Conservation (phyloP, 2,329 filamentous ascomycete genomes). For the Aspergillus tanneri region DNA sequence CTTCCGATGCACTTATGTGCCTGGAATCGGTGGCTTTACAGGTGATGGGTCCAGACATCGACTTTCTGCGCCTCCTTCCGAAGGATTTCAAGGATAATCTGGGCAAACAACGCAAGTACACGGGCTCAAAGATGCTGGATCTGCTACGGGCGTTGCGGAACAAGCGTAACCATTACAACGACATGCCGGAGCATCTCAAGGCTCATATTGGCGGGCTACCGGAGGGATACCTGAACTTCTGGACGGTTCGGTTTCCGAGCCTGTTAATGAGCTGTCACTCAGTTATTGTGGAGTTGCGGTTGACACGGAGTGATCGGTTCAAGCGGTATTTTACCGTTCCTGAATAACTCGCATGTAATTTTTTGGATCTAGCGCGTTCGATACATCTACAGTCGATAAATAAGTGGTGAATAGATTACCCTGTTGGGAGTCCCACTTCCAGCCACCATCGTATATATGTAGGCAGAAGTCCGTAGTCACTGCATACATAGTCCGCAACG, state of each 20-base stretch:
- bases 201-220: conserved; percentile 70
- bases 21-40: conserved; percentile 52
- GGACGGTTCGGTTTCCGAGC: conserved; percentile 75
- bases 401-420: no score
- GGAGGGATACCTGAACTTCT: conserved; percentile 80
- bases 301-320: conserved; percentile 49
- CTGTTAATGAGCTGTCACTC: conserved; percentile 77
- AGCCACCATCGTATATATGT: no score
- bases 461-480: no score
- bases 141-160: conserved; percentile 85
- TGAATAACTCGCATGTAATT: not conserved
- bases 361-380: not conserved
- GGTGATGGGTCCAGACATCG: conserved; percentile 57
- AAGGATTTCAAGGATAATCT: conserved; percentile 83
- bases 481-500: no score
- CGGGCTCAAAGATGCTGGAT: conserved; percentile 77
- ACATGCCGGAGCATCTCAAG: conserved; percentile 82
- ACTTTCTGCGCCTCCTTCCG: conserved; percentile 76
- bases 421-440: no score
- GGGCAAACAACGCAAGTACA: conserved; percentile 94
- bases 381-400: no score
- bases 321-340: conserved; percentile 41
- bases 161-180: conserved; percentile 97
- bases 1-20: conserved; percentile 63
- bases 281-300: conserved; percentile 65